Evolutionary conservation across 1,284 basidiomycete species (phyloP), one percentile per base, ranked within the genome.

Genomic region (Boletus hoseneyae): DNA sequence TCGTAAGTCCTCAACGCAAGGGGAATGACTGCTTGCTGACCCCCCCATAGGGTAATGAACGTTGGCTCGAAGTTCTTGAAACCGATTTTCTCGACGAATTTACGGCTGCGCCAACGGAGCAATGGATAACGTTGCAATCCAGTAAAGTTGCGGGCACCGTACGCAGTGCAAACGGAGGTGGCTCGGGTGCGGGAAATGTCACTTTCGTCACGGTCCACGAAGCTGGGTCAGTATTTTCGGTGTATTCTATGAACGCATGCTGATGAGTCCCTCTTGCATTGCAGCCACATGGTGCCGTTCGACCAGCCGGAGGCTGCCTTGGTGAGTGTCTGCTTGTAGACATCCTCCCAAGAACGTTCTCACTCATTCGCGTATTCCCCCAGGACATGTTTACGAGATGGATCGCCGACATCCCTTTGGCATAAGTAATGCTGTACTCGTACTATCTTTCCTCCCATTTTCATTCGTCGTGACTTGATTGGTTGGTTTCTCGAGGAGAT

Each of bases 221-320:
- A 55, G 87, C 89, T 30, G 89, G 88, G 84, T 86, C 55, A 59
- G 81, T 68, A 12, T n/a, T 45, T 42, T 41, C 36, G 4, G 15
- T 48, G 23, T 40, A 12, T 34, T 11, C 13, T 4, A 12, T 18
- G 29, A 43, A 30, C 11, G 2, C 15, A n/a, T 33, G 32, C 21
- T 64, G 34, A 65, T 41, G 8, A 3, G 13, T 19, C 29, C 10
- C 38, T 53, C 19, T 42, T 34, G 23, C 35, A 36, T 52, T 47
- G 49, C 60, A 89, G 88, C 29, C 88, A 91, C 64, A 90, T 91
- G 89, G 88, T 88, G 12, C 90, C 90, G 5, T 83, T 78, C 60
- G 88, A 95, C 68, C 89, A 93, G 62, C 85, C 90, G 0, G 85
- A 85, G 58, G 88, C 80, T 38, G 82, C 90, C 45, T 70, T 83